A percentile compares a stretch with the other conserved stretches of the same genome.
Evolutionary conservation across 176 grass and related monocot species (phyloP).

Genomic region (Thinopyrum elongatum): DNA sequence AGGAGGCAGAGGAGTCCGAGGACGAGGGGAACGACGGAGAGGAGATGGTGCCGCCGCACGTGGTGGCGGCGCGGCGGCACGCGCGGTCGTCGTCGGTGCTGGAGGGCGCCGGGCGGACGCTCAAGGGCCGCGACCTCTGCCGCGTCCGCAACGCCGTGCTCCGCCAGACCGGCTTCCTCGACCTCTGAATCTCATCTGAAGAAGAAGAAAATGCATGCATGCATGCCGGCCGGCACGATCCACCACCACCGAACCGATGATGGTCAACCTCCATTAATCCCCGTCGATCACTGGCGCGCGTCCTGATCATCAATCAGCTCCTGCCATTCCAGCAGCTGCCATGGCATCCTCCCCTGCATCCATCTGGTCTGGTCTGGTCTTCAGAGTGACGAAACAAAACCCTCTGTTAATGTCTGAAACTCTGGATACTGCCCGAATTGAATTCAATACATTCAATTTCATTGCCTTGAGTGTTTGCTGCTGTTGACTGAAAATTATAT

Average conservation of each 20-base stretch:
- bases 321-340: not conserved
- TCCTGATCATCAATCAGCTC: not conserved
- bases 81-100: conserved; percentile 57
- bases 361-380: not conserved
- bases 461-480: conserved; percentile 12
- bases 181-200: conserved; percentile 34
- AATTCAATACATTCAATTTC: conserved; percentile 40
- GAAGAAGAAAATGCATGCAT: too few species aligned
- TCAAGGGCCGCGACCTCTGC: conserved; percentile 56
- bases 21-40: conserved; percentile 1
- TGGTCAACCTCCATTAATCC: not conserved
- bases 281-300: not conserved
- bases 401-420: not conserved
- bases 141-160: conserved; percentile 64
- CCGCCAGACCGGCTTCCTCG: conserved; percentile 52
- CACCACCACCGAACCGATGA: too few species aligned
- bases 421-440: conserved; percentile 1
- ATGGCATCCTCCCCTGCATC: not conserved
- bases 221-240: too few species aligned
- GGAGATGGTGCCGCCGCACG: conserved; percentile 60
- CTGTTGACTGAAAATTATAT: not conserved
- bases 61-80: conserved; percentile 47
- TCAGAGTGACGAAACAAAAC: conserved; percentile 6
- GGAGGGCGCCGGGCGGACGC: conserved; percentile 56
- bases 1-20: conserved; percentile 13